Percentiles rank a stretch among this genome's conserved stretches.
These are phyloP conservation scores for Jaltomata sinuosa DNA, from an alignment of 257 asterid genomes.

Conservation along the genomic window DNA sequence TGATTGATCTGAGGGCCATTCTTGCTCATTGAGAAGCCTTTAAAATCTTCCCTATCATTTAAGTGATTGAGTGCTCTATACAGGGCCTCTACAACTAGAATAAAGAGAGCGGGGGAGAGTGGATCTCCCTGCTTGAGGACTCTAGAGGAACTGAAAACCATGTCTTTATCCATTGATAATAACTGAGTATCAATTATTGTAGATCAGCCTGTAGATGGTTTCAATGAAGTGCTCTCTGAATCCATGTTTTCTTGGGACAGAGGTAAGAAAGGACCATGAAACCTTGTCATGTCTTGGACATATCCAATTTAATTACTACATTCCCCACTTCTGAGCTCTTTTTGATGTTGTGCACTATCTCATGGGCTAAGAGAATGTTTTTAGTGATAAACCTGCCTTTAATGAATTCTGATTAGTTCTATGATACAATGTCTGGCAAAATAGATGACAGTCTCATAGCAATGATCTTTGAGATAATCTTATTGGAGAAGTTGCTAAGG, in stretches of 20 bases:
- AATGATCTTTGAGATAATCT: no score
- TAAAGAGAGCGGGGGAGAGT: not conserved
- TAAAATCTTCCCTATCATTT: not conserved
- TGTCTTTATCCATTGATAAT: not conserved
- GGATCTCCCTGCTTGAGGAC: not conserved
- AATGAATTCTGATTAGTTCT: no score
- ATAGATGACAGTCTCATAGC: no score
- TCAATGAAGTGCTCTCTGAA: not conserved
- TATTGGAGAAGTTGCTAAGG: no score
- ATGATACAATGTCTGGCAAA: no score
- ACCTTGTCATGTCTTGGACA: not conserved
- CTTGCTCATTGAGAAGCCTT: not conserved
- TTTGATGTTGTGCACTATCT: no score
- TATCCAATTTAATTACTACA: no score
- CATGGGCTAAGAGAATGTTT: no score
- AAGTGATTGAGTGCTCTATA: not conserved
- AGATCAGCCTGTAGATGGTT: not conserved
- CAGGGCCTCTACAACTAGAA: not conserved
- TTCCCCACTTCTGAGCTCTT: no score
- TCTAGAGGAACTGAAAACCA: not conserved
- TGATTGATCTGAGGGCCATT: not conserved
- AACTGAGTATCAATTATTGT: not conserved
- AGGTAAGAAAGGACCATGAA: not conserved
- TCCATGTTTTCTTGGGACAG: not conserved
- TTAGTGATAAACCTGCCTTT: no score